Evolutionary conservation across 148 eudicot species (phyloP).

Genomic region (Rhododendron vialii): DNA sequence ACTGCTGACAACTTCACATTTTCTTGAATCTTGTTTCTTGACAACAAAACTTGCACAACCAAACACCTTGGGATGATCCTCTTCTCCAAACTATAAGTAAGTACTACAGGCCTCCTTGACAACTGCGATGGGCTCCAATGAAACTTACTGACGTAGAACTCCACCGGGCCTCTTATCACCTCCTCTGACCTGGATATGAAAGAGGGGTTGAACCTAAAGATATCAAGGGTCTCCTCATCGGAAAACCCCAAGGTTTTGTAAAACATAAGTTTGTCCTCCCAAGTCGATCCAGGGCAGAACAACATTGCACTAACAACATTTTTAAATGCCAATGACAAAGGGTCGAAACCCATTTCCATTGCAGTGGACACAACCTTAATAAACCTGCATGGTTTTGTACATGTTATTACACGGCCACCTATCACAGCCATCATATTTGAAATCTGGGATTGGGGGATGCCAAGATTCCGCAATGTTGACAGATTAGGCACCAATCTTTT

Average conservation of each 20-base stretch:
- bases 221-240: not conserved
- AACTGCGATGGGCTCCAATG: not conserved
- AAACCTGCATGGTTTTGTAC: not conserved
- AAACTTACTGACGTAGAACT: not conserved
- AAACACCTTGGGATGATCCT: not conserved
- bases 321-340: not conserved
- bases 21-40: not conserved
- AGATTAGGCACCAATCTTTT: not conserved
- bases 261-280: not conserved
- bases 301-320: not conserved
- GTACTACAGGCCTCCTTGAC: not conserved
- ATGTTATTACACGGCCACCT: not conserved
- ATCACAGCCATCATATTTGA: not conserved
- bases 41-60: not conserved
- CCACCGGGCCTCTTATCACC: not conserved
- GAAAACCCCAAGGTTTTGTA: not conserved
- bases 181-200: not conserved
- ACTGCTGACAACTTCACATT: not conserved
- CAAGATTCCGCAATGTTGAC: not conserved
- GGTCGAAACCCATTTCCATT: not conserved
- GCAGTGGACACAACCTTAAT: not conserved
- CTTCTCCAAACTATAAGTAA: not conserved
- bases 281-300: not conserved
- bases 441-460: not conserved
- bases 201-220: not conserved